Percentiles rank a stretch among this genome's conserved stretches.
These are phyloP conservation scores for Ceratocystis lukuohia DNA, from an alignment of 2,329 filamentous ascomycete species.

Conservation along the genomic window DNA sequence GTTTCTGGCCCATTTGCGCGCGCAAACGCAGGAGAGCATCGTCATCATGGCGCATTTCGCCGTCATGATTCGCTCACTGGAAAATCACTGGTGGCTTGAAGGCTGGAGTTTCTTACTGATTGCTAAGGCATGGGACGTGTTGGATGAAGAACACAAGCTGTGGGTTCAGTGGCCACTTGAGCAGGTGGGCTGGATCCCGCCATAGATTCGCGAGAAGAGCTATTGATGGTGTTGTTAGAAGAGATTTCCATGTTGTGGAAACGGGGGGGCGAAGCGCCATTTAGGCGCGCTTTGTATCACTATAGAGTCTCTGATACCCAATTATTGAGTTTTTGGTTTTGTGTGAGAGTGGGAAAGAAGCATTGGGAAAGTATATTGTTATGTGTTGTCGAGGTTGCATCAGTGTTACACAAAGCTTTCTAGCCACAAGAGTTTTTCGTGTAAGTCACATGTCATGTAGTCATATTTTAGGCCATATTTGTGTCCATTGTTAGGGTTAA, in stretches of 20 bases:
- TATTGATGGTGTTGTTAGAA: not conserved
- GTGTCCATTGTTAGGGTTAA: too few relatives aligned
- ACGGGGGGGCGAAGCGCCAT: too few relatives aligned
- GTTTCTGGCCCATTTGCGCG: constrained; percentile 26
- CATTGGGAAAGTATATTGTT: not conserved
- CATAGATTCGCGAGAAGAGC: not conserved
- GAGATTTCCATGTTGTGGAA: not conserved
- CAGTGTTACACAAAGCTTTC: not conserved
- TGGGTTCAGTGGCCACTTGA: constrained; percentile 26
- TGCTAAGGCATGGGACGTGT: constrained; percentile 24
- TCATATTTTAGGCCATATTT: too few relatives aligned
- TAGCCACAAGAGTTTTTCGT: too few relatives aligned
- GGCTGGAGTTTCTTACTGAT: constrained; percentile 28
- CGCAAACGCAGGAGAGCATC: constrained; percentile 24
- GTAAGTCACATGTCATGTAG: too few relatives aligned
- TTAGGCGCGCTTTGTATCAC: not conserved
- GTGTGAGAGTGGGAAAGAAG: too few relatives aligned
- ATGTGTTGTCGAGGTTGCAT: not conserved
- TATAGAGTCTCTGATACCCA: not conserved
- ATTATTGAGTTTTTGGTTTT: not conserved
- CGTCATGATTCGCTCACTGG: constrained; percentile 25
- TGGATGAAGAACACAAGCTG: constrained; percentile 28
- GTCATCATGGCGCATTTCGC: constrained; percentile 28
- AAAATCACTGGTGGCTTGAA: constrained; percentile 28
- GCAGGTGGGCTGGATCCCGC: constrained; percentile 19